Base-by-base conservation (phyloP, 2,329 filamentous ascomycete species). In the Epichloe sp. region DNA sequence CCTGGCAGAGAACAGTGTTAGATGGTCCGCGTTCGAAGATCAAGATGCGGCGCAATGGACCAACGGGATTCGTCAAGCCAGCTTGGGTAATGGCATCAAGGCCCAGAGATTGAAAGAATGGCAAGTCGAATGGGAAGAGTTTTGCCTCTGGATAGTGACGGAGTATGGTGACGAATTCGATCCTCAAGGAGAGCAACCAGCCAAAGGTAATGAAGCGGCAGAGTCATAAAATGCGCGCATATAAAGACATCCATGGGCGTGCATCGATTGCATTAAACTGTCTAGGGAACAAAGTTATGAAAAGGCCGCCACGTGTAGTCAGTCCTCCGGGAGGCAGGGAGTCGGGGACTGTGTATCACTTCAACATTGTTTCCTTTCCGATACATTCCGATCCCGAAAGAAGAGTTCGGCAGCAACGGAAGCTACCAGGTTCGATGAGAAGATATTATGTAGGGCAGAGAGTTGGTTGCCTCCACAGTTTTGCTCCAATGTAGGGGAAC, bases 11-110 rank as follows among this genome's bases (percentile, higher is more conserved):
- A 97, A 95, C 63, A 94, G 88, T 57, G 82, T 97, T 44, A 78
- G 87, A 41, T 97, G 88, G 88, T 85, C 88, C 8, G 85, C 84
- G 21, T 94, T 90, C 59, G 88, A 95, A 63, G 89, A 96, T 58
- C 81, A 88, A 63, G 76, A 69, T 19, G 66, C 77, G 11, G 77
- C 80, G 7, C 79, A 83, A 44, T 96, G 90, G 88, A 67, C 75
- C 21, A 74, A 78, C 50, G 86, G 82, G 51, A 76, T 96, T 56
- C 83, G 79, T 53, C 80, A 85, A 55, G 90, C 88, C 1, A 82
- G 83, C 43, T 71, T 85, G 54, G 90, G 88, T 2, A 71, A 73
- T 46, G 81, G 87, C 0, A 58, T 85, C 49, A 85, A 93, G 64
- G 86, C 86, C 0, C 64, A 81, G 64, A 75, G 83, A 55, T 68